A percentile compares a stretch with the other conserved stretches of the same genome.
These are phyloP conservation scores for Acidiella bohemica DNA, from an alignment of 495 filamentous ascomycete genomes.

Conservation along the genomic window DNA sequence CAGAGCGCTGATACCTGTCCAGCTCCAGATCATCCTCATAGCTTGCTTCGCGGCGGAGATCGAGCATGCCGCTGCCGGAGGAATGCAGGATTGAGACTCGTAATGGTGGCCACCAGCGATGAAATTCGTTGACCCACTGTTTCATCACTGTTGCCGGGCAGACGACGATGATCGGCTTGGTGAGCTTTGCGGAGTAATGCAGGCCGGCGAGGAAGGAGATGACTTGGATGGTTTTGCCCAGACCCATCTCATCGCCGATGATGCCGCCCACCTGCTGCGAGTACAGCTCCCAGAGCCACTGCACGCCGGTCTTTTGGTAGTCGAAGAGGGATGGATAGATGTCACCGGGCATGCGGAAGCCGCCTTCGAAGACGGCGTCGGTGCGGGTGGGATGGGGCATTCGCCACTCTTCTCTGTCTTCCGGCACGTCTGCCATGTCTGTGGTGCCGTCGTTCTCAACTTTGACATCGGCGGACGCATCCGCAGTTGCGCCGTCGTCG, in stretches of 20 bases:
- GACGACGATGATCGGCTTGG: slow-evolving; percentile 75
- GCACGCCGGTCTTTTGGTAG: slow-evolving; percentile 89
- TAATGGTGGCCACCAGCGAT: slow-evolving; percentile 92
- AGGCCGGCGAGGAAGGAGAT: slow-evolving; percentile 84
- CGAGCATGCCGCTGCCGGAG: slow-evolving; percentile 91
- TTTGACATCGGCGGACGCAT: slow-evolving; percentile 12
- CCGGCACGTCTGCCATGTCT: slow-evolving; percentile 16
- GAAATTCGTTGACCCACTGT: slow-evolving; percentile 97
- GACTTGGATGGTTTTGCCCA: slow-evolving; percentile 90
- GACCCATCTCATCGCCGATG: slow-evolving; percentile 93
- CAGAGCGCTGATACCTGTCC: slow-evolving; percentile 31
- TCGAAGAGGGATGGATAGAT: slow-evolving; percentile 81
- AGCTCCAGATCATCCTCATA: slow-evolving; percentile 54
- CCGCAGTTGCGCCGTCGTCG: background rate
- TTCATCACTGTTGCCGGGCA: slow-evolving; percentile 87
- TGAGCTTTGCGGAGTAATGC: slow-evolving; percentile 74
- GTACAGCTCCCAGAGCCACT: slow-evolving; percentile 94
- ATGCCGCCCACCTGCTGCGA: slow-evolving; percentile 83
- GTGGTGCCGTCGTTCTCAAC: slow-evolving; percentile 7
- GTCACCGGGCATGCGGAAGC: slow-evolving; percentile 74
- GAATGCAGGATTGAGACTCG: slow-evolving; percentile 89
- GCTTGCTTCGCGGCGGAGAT: slow-evolving; percentile 52
- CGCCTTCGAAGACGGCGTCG: slow-evolving; percentile 59
- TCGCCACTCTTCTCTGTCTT: slow-evolving; percentile 60
- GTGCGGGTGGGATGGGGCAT: slow-evolving; percentile 68